Base-by-base conservation (phyloP, 306 rosid genomes). In the Quercus dentata region DNA sequence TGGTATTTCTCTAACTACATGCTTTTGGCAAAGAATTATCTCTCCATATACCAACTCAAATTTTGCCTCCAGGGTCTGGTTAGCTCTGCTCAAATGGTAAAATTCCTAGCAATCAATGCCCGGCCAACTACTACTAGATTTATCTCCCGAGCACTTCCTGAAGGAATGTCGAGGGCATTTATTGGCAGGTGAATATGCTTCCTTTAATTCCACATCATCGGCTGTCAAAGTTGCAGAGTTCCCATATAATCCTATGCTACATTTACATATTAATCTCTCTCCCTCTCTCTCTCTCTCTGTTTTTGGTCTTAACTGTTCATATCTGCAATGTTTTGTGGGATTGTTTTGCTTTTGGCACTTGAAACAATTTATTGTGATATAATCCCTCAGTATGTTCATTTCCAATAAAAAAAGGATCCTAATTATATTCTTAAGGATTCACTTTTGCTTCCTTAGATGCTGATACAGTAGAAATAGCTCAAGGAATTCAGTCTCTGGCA, bases 51-150 rank as follows among this genome's bases (percentile, higher is more conserved):
- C 90, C 86, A 84, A 91, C 76, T 70, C 27, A 82, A 31, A 57
- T 73, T 46, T 79, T 78, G 69, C 46, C 64, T 86, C 46, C 87
- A 96, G 98, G 99, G 99, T 20, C 82, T 96, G 91, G 96, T 96
- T 72, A 96, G 99, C 91, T 96, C 99, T 8, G 94, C 99, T 71
- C 97, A 96, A 86, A 93, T 96, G 98, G 99, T 96, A 27, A 93
- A 65, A 76, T 87, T 82, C 72, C 88, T 96, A 57, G 89, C 98
- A 79, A 91, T 89, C 78, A 91, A 96, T 83, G 97, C 99, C 65
- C 89, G 98, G 87, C 99, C 98, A 74, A 96, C 98, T 27, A 81
- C 91, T 54, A 84, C 88, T 69, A 90, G 99, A 90, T 84, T 87
- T 70, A 90, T 96, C 69, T 91, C 94, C 73, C 89, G 97, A 65